Conservation (phyloP, 768 basidiomycete species). For the Amanita rubescens region DNA sequence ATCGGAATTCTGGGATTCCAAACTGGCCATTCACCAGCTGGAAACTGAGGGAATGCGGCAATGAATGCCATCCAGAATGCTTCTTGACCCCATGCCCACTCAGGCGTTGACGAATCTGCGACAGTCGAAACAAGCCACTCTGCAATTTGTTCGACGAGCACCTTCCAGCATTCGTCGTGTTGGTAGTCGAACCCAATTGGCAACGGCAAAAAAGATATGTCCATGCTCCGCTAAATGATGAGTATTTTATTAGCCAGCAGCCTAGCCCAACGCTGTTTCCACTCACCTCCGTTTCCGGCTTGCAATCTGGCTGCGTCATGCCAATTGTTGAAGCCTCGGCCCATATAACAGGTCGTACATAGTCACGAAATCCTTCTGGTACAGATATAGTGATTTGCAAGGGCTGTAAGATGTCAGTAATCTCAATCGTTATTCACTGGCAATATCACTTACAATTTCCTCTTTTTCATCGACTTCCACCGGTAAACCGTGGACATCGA, state of each 20-base stretch:
- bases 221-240: not conserved
- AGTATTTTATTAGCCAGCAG: not conserved
- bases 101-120: not conserved
- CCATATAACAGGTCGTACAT: not conserved
- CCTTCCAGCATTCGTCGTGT: conserved; percentile 4
- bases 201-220: conserved; percentile 8
- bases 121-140: not conserved
- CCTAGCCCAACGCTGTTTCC: not conserved
- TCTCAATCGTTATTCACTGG: not conserved
- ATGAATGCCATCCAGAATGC: not conserved
- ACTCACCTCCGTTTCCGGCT: not conserved
- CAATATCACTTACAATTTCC: not conserved
- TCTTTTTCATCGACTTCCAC: not conserved
- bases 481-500: not conserved
- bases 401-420: not conserved
- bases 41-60: conserved; percentile 9
- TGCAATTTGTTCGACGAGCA: conserved; percentile 5
- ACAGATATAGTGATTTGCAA: not conserved
- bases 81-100: not conserved
- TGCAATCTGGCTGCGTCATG: not conserved
- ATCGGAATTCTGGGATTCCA: conserved; percentile 6
- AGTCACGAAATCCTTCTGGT: not conserved
- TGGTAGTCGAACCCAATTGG: conserved; percentile 4
- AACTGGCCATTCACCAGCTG: conserved; percentile 7
- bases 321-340: not conserved